These are phyloP conservation scores for Tetracladium maxilliforme DNA, from an alignment of 2,329 filamentous ascomycete genomes.

Conservation along the genomic window DNA sequence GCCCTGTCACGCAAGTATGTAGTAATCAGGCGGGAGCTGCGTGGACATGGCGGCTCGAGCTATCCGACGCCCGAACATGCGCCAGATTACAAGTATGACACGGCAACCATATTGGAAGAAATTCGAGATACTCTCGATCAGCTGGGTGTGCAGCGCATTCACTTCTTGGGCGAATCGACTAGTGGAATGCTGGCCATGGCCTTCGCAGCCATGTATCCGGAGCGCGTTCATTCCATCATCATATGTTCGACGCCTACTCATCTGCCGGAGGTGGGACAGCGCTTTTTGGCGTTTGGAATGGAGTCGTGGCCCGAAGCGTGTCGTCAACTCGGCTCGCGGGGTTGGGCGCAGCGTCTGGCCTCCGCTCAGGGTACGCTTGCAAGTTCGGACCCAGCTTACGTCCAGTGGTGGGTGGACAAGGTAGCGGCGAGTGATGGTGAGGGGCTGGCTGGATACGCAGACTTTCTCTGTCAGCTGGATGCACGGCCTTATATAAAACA, in stretches of 20 bases:
- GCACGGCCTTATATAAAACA: conserved; percentile 11
- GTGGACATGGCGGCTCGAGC: conserved; percentile 17
- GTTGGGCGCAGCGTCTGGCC: conserved; percentile 15
- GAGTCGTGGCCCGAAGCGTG: conserved; percentile 3
- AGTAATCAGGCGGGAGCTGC: conserved; percentile 16
- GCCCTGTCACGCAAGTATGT: conserved; percentile 13
- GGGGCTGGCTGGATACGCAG: conserved; percentile 17
- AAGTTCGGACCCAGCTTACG: conserved; percentile 11
- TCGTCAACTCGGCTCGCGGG: conserved; percentile 13
- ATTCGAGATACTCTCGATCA: conserved; percentile 18
- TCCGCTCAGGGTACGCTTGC: conserved; percentile 15
- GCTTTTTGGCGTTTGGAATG: conserved; percentile 1
- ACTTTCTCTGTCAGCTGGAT: conserved; percentile 16
- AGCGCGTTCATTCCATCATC: conserved; percentile 13
- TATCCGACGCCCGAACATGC: conserved; percentile 8
- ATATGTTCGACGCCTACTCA: conserved; percentile 14
- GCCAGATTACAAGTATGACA: conserved; percentile 8
- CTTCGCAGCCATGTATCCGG: conserved; percentile 15
- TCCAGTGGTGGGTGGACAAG: conserved; percentile 16
- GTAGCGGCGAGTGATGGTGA: conserved; percentile 12
- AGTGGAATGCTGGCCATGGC: conserved; percentile 17
- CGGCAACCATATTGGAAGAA: conserved; percentile 15
- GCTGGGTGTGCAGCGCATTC: conserved; percentile 13
- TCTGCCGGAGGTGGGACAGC: conserved; percentile 1
- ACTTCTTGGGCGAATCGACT: conserved; percentile 18